Percentiles rank a stretch among this genome's conserved stretches.
Evolutionary conservation across 2,329 filamentous ascomycete species (phyloP).

Genomic region (Akanthomyces dipterigenus): DNA sequence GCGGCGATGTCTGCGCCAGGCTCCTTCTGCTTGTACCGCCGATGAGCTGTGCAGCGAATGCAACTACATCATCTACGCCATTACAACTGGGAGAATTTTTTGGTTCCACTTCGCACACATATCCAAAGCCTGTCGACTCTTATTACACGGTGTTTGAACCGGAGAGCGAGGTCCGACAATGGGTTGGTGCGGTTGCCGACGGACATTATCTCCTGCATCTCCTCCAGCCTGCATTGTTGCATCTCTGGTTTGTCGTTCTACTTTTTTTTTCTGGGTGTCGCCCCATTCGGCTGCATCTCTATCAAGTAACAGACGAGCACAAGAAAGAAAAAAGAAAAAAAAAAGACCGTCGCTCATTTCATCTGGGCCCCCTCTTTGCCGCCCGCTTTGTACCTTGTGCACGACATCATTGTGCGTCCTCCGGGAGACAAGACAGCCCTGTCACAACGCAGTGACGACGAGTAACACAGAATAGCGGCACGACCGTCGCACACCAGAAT

Average conservation of each 20-base stretch:
- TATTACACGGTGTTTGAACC: not conserved
- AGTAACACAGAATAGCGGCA: not conserved
- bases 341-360: not conserved
- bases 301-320: not conserved
- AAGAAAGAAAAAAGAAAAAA: no score
- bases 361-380: not conserved
- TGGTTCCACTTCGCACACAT: not conserved
- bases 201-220: not conserved
- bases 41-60: not conserved
- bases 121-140: not conserved
- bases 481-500: not conserved
- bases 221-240: not conserved
- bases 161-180: not conserved
- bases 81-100: not conserved
- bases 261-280: not conserved
- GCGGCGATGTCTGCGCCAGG: not conserved
- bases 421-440: no score
- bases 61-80: not conserved
- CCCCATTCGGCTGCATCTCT: not conserved
- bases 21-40: not conserved
- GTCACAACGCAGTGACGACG: not conserved
- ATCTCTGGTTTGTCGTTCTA: not conserved
- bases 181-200: slow-evolving; percentile 4
- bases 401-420: no score
- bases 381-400: not conserved